Conservation (phyloP, 345 rosid species). For the Linum trigynum region DNA sequence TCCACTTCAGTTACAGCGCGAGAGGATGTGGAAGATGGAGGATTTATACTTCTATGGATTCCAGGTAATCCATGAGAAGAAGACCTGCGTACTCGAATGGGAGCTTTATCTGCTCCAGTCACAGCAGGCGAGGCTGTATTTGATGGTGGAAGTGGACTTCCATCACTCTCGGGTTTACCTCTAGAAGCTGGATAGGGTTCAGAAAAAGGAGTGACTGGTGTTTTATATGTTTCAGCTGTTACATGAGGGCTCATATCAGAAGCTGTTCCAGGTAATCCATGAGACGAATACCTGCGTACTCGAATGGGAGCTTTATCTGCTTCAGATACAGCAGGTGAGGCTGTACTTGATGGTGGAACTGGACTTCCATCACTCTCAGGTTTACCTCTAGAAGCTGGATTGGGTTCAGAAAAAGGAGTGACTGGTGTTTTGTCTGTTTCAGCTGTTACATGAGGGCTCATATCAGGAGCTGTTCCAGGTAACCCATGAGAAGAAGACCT, state of each 20-base stretch:
- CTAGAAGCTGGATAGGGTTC: constrained; percentile 20
- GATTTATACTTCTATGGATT: neutral
- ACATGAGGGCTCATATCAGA: constrained; percentile 10
- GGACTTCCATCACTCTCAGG: too few relatives aligned
- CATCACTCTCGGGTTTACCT: constrained; percentile 25
- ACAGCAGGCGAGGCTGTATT: neutral
- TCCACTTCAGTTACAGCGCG: neutral
- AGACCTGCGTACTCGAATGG: neutral
- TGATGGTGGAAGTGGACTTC: neutral
- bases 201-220: neutral
- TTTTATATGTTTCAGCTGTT: neutral
- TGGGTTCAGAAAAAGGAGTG: neutral
- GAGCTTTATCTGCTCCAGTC: constrained; percentile 10
- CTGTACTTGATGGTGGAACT: too few relatives aligned
- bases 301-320: constrained; percentile 2
- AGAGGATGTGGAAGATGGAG: neutral
- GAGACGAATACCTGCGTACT: too few relatives aligned
- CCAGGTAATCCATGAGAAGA: neutral
- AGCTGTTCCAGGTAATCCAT: neutral
- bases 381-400: neutral
- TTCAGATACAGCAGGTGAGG: neutral
- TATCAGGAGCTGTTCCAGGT: neutral
- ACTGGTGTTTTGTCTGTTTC: neutral
- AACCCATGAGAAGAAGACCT: too few relatives aligned
- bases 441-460: constrained; percentile 1